These are phyloP conservation scores for Termitomyces sp. DNA, from an alignment of 768 basidiomycete genomes.

Conservation along the genomic window DNA sequence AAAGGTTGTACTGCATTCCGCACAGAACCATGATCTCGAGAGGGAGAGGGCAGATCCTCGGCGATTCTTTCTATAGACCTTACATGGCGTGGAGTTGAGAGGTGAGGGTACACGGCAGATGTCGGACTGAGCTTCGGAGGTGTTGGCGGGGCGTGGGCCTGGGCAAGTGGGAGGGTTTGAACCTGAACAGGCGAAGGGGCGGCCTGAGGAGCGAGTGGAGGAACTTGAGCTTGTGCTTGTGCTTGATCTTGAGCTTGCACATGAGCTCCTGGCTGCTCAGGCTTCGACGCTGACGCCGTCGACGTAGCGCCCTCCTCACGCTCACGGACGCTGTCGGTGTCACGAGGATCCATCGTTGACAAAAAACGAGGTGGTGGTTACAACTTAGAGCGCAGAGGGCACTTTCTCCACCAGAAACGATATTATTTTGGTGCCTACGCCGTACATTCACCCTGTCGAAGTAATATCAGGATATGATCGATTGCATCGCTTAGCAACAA, in stretches of 20 bases:
- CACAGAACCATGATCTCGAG: not conserved
- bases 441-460: not conserved
- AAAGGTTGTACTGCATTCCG: slow-evolving; percentile 14
- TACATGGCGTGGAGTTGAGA: not conserved
- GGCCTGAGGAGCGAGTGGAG: not conserved
- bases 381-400: not conserved
- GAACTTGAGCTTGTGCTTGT: not conserved
- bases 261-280: not conserved
- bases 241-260: not conserved
- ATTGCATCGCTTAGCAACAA: not conserved
- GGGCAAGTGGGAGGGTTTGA: not conserved
- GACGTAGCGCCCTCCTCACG: not conserved
- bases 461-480: slow-evolving; percentile 5
- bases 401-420: not conserved
- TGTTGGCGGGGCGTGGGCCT: not conserved
- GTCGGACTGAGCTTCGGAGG: slow-evolving; percentile 1
- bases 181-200: not conserved
- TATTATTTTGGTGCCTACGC: not conserved
- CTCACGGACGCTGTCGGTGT: slow-evolving; percentile 3
- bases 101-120: not conserved
- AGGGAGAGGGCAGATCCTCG: not conserved
- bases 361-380: slow-evolving; percentile 1
- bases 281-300: not conserved
- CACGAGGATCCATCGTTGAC: slow-evolving; percentile 3
- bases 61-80: slow-evolving; percentile 5